Conservation (phyloP, 345 rosid species). For the Sonneratia caseolaris region DNA sequence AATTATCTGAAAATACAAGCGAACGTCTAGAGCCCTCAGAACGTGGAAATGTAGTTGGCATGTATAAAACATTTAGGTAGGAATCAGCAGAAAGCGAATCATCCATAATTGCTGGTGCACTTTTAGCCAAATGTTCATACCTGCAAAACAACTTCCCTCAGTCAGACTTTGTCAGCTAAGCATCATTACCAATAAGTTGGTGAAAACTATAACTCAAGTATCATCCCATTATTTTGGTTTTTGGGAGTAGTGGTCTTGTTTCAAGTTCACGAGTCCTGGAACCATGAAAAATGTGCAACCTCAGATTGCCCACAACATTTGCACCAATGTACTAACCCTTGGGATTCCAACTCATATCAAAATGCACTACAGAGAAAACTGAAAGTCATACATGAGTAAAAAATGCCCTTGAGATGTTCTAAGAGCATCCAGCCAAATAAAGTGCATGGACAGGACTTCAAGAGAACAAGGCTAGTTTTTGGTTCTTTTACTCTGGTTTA, state of each 20-base stretch:
- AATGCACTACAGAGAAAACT: too few relatives aligned
- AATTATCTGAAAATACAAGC: slow-evolving; percentile 45
- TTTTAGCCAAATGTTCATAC: slow-evolving; percentile 94
- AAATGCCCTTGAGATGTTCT: too few relatives aligned
- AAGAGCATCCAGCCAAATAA: too few relatives aligned
- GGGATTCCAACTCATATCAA: too few relatives aligned
- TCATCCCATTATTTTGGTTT: not conserved
- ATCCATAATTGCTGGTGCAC: slow-evolving; percentile 95
- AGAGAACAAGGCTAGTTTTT: not conserved
- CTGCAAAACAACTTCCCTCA: slow-evolving; percentile 32
- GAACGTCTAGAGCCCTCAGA: slow-evolving; percentile 77
- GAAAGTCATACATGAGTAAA: too few relatives aligned
- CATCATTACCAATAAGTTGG: not conserved
- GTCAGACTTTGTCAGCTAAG: slow-evolving; percentile 1
- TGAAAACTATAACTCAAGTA: not conserved
- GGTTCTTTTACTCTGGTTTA: not conserved
- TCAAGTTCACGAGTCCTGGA: too few relatives aligned
- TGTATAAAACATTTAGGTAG: slow-evolving; percentile 80
- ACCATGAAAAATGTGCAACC: too few relatives aligned
- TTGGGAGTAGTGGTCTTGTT: too few relatives aligned
- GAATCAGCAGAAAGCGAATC: slow-evolving; percentile 98
- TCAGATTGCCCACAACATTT: too few relatives aligned
- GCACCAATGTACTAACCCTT: too few relatives aligned
- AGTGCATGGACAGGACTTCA: not conserved
- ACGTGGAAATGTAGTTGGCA: slow-evolving; percentile 96